These are phyloP conservation scores for Begonia peltatifolia DNA, from an alignment of 306 rosid species.

Conservation along the genomic window DNA sequence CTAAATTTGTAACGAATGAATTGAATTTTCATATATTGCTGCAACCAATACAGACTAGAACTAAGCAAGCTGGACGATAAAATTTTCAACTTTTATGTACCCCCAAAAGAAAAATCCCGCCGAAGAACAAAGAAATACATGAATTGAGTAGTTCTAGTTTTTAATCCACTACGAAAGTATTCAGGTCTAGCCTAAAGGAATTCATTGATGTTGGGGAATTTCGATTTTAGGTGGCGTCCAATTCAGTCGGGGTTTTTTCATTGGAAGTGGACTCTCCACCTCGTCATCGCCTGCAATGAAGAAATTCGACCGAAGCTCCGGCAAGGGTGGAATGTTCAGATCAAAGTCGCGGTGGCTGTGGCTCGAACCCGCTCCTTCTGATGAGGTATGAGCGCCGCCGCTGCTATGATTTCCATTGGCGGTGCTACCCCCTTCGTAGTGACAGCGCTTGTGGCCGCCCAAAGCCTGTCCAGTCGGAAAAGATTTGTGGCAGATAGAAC, in stretches of 20 bases:
- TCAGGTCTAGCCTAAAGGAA: not conserved
- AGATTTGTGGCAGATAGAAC: constrained; percentile 85
- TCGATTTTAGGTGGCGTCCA: constrained; percentile 30
- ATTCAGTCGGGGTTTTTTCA: constrained; percentile 47
- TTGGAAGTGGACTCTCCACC: constrained; percentile 78
- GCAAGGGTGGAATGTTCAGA: constrained; percentile 77
- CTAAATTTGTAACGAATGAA: not conserved
- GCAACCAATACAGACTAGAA: not conserved
- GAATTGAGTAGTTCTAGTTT: constrained; percentile 1
- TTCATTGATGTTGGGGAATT: constrained; percentile 16
- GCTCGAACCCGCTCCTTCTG: constrained; percentile 73
- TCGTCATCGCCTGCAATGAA: constrained; percentile 53
- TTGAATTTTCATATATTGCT: not conserved
- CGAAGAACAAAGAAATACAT: not conserved
- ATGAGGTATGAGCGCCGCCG: constrained; percentile 43
- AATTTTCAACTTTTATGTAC: not conserved
- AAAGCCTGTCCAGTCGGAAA: constrained; percentile 91
- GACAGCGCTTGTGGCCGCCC: constrained; percentile 98
- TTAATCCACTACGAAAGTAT: not conserved
- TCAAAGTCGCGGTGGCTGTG: constrained; percentile 57
- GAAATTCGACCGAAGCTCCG: constrained; percentile 37
- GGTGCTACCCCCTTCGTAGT: constrained; percentile 63
- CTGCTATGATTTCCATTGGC: constrained; percentile 11
- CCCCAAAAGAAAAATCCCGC: not conserved
- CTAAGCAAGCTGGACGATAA: not conserved